Evolutionary conservation across 495 filamentous ascomycete genomes (phyloP), one percentile per base, ranked within the genome.

Genomic region (Daldinia grandis): DNA sequence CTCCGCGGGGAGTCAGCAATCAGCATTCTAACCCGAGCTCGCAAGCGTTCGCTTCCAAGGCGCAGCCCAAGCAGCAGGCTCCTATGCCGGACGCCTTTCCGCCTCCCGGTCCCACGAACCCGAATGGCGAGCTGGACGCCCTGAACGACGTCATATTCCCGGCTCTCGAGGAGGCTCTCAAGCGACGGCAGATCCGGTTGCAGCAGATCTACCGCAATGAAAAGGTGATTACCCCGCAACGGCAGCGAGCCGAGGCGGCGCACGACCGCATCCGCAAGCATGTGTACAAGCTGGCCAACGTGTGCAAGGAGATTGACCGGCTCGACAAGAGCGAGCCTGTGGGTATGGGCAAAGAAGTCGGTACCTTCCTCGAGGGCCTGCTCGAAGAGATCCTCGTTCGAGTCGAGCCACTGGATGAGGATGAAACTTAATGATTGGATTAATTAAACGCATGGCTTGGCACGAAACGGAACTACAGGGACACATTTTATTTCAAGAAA

Each of bases 371-470:
- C 31, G 95, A 99, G 78, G 94, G 92, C 1, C 88, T 97, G 67
- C 82, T 99, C 31, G 95, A 99, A 81, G 95, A 98, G 82, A 88
- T 98, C 15, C 84, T 99, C n/a, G 93, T 97, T 6, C 82, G 95
- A 35, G 91, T 98, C 33, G 95, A 97, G 78, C 90, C 92, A 7
- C 83, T 91, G 57, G 91, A 94, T 76, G 92, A 93, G 70, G 90
- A 89, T 42, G 86, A 84, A 17, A 58, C 28, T 15, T 47, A 47
- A 47, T 47, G 42, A 24, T 24, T 47, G 42, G 42, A 47, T 44
- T 7, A 3, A 17, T 47, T 9, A 17, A 47, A 47, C 9, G 21
- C 42, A 47, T 24, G 19, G 42, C 17, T 47, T 21, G 42, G 42
- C 4, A 47, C 8, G 42, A 19, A 5, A 47, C 9, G 17, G 40